phyloP scores from a whole-genome alignment of 1,139 yeast species.

The Debaryomyces sp. region DNA sequence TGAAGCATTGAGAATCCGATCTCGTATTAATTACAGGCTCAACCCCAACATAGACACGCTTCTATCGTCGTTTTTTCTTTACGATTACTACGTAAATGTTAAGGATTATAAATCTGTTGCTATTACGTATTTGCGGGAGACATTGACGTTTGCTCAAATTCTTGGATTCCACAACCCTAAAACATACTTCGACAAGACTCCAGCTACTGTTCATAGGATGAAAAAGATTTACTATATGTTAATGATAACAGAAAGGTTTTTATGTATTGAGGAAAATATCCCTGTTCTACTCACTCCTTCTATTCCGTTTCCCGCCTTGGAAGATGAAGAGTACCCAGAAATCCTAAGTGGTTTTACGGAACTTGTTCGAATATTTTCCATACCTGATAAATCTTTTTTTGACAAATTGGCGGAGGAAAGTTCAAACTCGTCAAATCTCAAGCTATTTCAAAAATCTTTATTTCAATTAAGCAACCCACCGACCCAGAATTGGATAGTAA shows the following conservation, averaged over 20 bases:
- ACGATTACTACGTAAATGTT: slow-evolving; percentile 35
- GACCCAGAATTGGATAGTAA: slow-evolving; percentile 14
- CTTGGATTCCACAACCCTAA: slow-evolving; percentile 37
- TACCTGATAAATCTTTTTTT: slow-evolving; percentile 25
- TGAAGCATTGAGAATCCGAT: slow-evolving; percentile 34
- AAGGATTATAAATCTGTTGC: slow-evolving; percentile 34
- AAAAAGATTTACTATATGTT: slow-evolving; percentile 40
- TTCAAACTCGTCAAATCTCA: neutral
- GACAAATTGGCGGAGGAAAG: slow-evolving; percentile 12
- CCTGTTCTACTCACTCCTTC: slow-evolving; percentile 41
- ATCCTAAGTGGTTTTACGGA: slow-evolving; percentile 36
- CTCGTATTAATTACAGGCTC: slow-evolving; percentile 28
- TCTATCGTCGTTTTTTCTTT: slow-evolving; percentile 41
- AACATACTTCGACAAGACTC: slow-evolving; percentile 26
- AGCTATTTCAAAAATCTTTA: neutral
- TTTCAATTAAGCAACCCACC: slow-evolving; percentile 3
- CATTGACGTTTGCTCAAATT: slow-evolving; percentile 42
- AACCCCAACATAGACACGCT: slow-evolving; percentile 33
- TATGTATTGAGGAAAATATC: slow-evolving; percentile 40
- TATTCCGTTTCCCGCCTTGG: slow-evolving; percentile 36
- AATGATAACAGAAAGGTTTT: slow-evolving; percentile 43
- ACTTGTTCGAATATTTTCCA: slow-evolving; percentile 30
- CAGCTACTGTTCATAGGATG: slow-evolving; percentile 38
- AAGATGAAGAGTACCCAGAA: slow-evolving; percentile 39
- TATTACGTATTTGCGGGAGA: slow-evolving; percentile 39